Percentiles rank a stretch among this genome's conserved stretches.
Evolutionary conservation across 805 yeast species (phyloP).

Genomic region (Yamadazyma nakazawae): DNA sequence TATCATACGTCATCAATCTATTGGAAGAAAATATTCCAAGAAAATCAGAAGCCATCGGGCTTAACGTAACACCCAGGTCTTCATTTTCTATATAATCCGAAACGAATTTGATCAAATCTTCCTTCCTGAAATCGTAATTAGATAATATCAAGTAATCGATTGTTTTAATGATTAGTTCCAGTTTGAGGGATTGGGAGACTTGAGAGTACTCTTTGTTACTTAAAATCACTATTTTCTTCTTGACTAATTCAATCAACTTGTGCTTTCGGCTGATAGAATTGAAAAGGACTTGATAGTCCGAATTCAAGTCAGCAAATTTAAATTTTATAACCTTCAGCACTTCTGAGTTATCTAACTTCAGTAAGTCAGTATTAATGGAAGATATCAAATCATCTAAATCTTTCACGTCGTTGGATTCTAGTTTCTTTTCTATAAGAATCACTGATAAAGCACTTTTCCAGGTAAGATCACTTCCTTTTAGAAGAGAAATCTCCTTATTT

Average conservation of each 20-base stretch:
- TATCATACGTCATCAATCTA: slow-evolving; percentile 15
- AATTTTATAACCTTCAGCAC: slow-evolving; percentile 15
- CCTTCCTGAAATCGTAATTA: slow-evolving; percentile 32
- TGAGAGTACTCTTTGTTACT: slow-evolving; percentile 11
- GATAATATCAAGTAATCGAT: slow-evolving; percentile 29
- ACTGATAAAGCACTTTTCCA: neutral
- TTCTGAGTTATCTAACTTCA: neutral
- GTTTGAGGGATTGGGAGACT: slow-evolving; percentile 4
- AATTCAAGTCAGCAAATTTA: slow-evolving; percentile 30
- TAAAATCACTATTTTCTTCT: slow-evolving; percentile 27
- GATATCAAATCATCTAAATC: slow-evolving; percentile 1
- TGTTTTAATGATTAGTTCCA: slow-evolving; percentile 23
- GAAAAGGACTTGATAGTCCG: slow-evolving; percentile 30
- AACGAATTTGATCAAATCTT: slow-evolving; percentile 19
- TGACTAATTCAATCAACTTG: slow-evolving; percentile 26
- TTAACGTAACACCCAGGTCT: neutral
- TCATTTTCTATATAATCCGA: neutral
- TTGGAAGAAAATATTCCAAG: slow-evolving; percentile 8
- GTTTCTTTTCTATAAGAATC: slow-evolving; percentile 1
- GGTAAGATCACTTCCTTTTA: neutral
- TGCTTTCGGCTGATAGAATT: slow-evolving; percentile 10
- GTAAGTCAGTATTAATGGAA: neutral
- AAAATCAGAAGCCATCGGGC: slow-evolving; percentile 4
- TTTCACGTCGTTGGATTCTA: neutral
- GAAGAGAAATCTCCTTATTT: neutral